Base-by-base conservation (phyloP, 148 eudicot genomes). In the Pouteria glomerata region DNA sequence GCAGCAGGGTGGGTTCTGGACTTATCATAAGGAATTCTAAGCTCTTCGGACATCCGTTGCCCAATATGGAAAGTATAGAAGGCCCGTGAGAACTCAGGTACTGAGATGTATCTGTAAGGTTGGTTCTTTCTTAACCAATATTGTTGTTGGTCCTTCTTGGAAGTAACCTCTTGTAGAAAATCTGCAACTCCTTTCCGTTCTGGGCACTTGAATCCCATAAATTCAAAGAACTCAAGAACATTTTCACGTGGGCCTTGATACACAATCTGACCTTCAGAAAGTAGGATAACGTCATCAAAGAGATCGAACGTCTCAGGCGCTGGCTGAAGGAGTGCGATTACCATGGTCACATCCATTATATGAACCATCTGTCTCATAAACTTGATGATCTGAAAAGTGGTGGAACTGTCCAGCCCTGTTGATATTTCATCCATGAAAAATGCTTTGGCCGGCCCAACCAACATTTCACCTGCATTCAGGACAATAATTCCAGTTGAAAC, bases 371-470 rank as follows among this genome's bases (percentile, higher is more conserved):
- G 82, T 51, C 69, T 73, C 85, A 82, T 72, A 33, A 47, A 82
- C 64, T 79, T 73, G 23, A 82, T 70, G 30, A 82, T 76, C 52
- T 82, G 85, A 66, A 68, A 82, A 14, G 85, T 82, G 8, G 85
- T 82, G 8, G 85, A 82, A 44, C 85, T 82, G 50, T 82, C 85
- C 16, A 82, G 78, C 39, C 85, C 85, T 30, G 82, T 82, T 27
- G 85, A 82, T 52, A 82, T 82, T 52, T 82, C 85, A 63, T 82
- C 85, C 85, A 82, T 82, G 70, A 62, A 79, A 76, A 82, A 73
- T 56, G 74, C 85, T 73, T 82, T 79, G 34, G 85, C 85, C 7
- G 85, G 80, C 13, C 85, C 85, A 64, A 82, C 85, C 79, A 82
- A 66, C 82, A 82, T 78, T 76, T 82, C 85, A 19, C 85, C 85